Percentiles rank a stretch among this genome's conserved stretches.
phyloP scores from a whole-genome alignment of 768 basidiomycete species.

The Amanita subjunquillea region DNA sequence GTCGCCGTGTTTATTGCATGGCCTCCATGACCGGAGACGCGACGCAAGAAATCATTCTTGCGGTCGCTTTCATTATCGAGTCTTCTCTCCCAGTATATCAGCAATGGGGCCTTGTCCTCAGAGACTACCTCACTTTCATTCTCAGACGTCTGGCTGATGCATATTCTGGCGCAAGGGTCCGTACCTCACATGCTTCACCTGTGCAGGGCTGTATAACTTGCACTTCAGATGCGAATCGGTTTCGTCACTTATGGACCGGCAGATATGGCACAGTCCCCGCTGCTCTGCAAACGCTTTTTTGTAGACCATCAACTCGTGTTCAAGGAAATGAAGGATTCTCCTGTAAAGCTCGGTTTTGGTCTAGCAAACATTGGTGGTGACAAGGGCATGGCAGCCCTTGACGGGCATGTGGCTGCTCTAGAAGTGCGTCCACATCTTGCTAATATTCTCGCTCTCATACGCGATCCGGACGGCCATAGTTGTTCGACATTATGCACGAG shows the following conservation, averaged over 20 bases:
- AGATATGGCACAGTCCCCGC: conserved; percentile 42
- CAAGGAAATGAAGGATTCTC: conserved; percentile 36
- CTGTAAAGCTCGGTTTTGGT: conserved; percentile 44
- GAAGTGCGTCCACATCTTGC: conserved; percentile 34
- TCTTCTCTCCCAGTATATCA: conserved; percentile 42
- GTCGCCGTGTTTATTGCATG: background rate
- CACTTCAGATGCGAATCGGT: conserved; percentile 27
- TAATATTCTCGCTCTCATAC: background rate
- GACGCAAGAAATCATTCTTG: conserved; percentile 13
- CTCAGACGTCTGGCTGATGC: conserved; percentile 41
- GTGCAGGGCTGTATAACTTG: background rate
- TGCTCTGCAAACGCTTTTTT: conserved; percentile 53
- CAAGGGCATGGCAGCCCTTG: conserved; percentile 56
- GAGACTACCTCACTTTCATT: conserved; percentile 39
- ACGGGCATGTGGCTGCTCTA: conserved; percentile 59
- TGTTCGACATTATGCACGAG: conserved; percentile 30
- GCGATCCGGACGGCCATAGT: conserved; percentile 12
- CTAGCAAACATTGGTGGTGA: conserved; percentile 36
- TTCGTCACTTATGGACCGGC: conserved; percentile 55
- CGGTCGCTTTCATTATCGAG: conserved; percentile 52
- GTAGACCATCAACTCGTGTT: conserved; percentile 26
- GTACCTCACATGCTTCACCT: background rate
- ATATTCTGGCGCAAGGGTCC: conserved; percentile 27
- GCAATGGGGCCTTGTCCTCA: conserved; percentile 39
- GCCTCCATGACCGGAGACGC: background rate